These are phyloP conservation scores for Camellia lanceoleosa DNA, from an alignment of 148 eudicot species.

Conservation along the genomic window DNA sequence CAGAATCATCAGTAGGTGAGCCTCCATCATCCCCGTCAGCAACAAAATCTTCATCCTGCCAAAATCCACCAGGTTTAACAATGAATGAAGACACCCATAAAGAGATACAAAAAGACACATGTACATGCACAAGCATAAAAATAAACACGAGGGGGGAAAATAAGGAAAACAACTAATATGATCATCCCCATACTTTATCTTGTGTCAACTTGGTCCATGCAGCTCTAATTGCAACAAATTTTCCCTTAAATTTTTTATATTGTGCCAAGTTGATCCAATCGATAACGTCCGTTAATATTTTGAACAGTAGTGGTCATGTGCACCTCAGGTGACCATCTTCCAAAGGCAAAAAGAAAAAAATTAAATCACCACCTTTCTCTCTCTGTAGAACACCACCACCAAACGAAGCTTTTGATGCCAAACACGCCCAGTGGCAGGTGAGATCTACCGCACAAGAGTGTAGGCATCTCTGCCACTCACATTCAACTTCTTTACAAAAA, in stretches of 20 bases:
- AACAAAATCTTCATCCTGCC: conserved; percentile 91
- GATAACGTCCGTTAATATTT: no score
- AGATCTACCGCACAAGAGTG: conserved; percentile 38
- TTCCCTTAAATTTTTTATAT: no score
- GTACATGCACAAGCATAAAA: neutral
- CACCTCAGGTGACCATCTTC: no score
- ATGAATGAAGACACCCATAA: neutral
- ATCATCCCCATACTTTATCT: no score
- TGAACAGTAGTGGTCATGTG: no score
- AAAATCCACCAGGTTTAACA: conserved; percentile 6
- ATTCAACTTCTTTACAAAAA: conserved; percentile 75
- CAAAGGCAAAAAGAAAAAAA: no score
- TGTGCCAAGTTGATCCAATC: no score
- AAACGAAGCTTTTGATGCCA: neutral
- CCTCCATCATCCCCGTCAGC: conserved; percentile 76
- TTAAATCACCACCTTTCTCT: no score
- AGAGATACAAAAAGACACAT: neutral
- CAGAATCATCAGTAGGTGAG: conserved; percentile 93
- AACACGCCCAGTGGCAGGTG: conserved; percentile 29
- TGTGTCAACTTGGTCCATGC: no score
- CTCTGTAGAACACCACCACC: no score
- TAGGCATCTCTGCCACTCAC: conserved; percentile 95
- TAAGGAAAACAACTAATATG: neutral
- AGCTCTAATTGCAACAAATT: no score
- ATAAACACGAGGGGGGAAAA: neutral